These are phyloP conservation scores for Talaromyces atroroseus DNA, from an alignment of 2,329 filamentous ascomycete species.

Conservation along the genomic window DNA sequence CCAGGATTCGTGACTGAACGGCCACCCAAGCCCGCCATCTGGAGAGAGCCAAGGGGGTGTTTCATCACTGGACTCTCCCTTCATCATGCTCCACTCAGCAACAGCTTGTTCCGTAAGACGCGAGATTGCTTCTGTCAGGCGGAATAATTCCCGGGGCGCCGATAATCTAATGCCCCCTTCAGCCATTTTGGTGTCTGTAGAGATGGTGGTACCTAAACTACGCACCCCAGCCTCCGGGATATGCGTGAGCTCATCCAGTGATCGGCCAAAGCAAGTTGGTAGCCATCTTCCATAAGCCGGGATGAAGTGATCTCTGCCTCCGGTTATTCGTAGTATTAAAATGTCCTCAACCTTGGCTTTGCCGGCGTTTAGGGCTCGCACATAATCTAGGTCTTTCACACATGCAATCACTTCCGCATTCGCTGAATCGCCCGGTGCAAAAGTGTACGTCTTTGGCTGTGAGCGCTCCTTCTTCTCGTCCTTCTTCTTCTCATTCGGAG, in stretches of 20 bases:
- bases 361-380: constrained; percentile 67
- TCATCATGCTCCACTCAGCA: constrained; percentile 59
- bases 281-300: constrained; percentile 73
- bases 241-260: constrained; percentile 80
- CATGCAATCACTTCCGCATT: constrained; percentile 63
- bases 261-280: constrained; percentile 75
- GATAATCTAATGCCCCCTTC: constrained; percentile 56
- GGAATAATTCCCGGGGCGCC: constrained; percentile 82
- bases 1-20: constrained; percentile 52
- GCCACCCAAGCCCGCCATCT: constrained; percentile 48
- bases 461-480: constrained; percentile 23
- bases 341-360: constrained; percentile 70
- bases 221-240: constrained; percentile 75
- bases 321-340: constrained; percentile 73
- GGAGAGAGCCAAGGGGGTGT: constrained; percentile 50
- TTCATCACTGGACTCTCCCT: constrained; percentile 29
- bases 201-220: constrained; percentile 46
- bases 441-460: constrained; percentile 50
- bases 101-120: constrained; percentile 53
- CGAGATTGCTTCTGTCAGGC: constrained; percentile 75
- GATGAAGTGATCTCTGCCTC: constrained; percentile 88
- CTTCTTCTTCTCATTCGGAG: constrained; percentile 35
- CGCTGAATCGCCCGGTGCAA: constrained; percentile 80
- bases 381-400: constrained; percentile 58
- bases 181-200: constrained; percentile 27